Evolutionary conservation across 2,329 filamentous ascomycete species (phyloP), one percentile per base, ranked within the genome.

Genomic region (Neocatenulostroma microsporum): DNA sequence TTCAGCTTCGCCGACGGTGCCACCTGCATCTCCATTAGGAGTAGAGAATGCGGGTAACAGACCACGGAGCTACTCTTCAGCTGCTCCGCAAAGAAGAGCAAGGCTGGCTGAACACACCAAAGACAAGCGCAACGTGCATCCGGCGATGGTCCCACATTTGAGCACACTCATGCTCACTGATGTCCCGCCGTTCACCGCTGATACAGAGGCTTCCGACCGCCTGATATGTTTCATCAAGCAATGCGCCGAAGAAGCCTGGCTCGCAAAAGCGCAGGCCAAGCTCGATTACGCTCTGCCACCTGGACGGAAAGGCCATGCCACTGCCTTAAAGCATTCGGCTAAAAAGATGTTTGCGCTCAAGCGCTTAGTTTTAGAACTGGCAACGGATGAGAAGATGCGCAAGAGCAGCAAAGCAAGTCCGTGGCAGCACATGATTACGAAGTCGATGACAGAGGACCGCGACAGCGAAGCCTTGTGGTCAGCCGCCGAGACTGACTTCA

Each of bases 391-490:
- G 6, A 24, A 18, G 7, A 11, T 3, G 7, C 11, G 25, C 9
- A 23, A 30, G 15, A 62, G 37, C 24, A 46, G 39, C 30, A 55
- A 61, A 23, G 61, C 66, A 3, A 66, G 61, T 13, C 64, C 67
- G 20, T 69, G 67, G 55, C 62, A 65, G 25, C 53, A 58, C 13
- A 63, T 62, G 29, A 58, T 60, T 7, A 67, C 63, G 5, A 71
- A 68, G 42, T 77, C 74, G 5, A 70, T 70, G 20, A 78, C 74
- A 0, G 73, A 75, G 30, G 75, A 79, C 44, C 58, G 62, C 7
- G 76, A 80, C 47, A 72, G 69, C 4, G 75, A 78, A 50, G 66
- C 68, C 3, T 63, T 79, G 9, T 78, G 74, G 75, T 63, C 68
- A 33, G 74, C 74, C 7, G 73, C 74, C 3, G 62, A 67, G 38